A percentile compares a stretch with the other conserved stretches of the same genome.
These are phyloP conservation scores for Trichoderma pleuroti DNA, from an alignment of 2,329 filamentous ascomycete genomes.

Conservation along the genomic window DNA sequence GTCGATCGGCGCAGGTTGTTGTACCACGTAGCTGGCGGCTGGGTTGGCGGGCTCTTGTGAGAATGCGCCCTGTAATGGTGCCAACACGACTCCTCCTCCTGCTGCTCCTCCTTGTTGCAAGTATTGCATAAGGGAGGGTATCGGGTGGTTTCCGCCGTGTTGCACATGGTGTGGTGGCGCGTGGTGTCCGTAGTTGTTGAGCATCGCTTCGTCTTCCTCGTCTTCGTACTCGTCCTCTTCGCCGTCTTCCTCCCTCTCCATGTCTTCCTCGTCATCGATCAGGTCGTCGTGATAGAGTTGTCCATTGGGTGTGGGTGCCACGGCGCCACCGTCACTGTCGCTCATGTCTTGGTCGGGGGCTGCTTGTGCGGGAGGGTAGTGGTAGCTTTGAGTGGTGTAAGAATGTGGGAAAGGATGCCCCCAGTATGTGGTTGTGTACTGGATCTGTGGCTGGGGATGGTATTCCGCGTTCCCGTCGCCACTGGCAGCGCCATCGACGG, in stretches of 20 bases:
- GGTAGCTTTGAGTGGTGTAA: background rate
- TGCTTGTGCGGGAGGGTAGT: slow-evolving; percentile 20
- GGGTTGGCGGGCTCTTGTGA: background rate
- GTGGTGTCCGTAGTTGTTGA: background rate
- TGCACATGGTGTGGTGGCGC: background rate
- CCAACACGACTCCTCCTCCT: too few relatives aligned
- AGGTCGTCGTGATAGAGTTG: background rate
- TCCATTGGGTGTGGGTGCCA: background rate
- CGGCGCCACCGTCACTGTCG: slow-evolving; percentile 31
- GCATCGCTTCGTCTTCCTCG: background rate
- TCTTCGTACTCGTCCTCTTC: background rate
- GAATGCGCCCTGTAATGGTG: background rate
- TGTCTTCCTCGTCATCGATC: background rate
- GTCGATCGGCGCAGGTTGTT: background rate
- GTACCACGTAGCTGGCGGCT: background rate
- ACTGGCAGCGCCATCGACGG: background rate
- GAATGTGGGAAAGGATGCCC: background rate
- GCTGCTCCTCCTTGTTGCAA: background rate
- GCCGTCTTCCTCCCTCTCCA: background rate
- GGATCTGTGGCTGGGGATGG: background rate
- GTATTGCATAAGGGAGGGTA: slow-evolving; percentile 3
- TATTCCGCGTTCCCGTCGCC: background rate
- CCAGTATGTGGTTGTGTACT: background rate
- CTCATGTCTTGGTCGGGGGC: slow-evolving; percentile 35
- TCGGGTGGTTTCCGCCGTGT: background rate